Evolutionary conservation across 345 rosid species (phyloP).

Genomic region (sweet orange (Citrus sinensis)): DNA sequence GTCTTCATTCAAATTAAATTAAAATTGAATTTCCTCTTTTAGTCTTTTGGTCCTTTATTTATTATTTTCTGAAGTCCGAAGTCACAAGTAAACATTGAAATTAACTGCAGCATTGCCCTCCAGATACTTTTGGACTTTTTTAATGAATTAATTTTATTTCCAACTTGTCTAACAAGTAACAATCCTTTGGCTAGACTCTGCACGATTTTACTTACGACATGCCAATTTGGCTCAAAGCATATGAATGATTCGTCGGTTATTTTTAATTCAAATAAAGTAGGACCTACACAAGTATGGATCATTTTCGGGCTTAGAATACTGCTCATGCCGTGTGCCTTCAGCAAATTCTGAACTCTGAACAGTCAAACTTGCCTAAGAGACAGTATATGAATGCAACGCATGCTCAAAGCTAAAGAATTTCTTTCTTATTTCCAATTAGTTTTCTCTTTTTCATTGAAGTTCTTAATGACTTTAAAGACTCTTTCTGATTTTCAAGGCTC

Average conservation of each 20-base stretch:
- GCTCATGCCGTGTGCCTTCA: background rate
- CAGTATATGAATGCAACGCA: too few relatives aligned
- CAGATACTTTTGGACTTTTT: background rate
- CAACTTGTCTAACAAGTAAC: too few relatives aligned
- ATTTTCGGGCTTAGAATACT: background rate
- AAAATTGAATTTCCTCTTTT: background rate
- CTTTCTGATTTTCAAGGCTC: too few relatives aligned
- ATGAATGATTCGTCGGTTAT: background rate
- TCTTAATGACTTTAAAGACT: too few relatives aligned
- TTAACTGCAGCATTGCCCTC: background rate
- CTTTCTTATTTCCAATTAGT: too few relatives aligned
- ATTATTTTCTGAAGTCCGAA: background rate
- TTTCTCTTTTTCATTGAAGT: too few relatives aligned
- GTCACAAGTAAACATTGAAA: background rate
- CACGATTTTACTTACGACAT: background rate
- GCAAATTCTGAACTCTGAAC: background rate
- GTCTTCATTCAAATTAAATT: background rate
- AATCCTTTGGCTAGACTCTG: background rate
- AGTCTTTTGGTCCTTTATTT: background rate
- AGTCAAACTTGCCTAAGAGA: too few relatives aligned
- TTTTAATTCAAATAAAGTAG: background rate
- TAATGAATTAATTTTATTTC: background rate
- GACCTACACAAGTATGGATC: background rate
- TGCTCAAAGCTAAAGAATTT: too few relatives aligned
- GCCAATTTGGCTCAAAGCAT: background rate